Evolutionary conservation across 2,329 filamentous ascomycete genomes (phyloP).

Genomic region (Alternaria gaisen): DNA sequence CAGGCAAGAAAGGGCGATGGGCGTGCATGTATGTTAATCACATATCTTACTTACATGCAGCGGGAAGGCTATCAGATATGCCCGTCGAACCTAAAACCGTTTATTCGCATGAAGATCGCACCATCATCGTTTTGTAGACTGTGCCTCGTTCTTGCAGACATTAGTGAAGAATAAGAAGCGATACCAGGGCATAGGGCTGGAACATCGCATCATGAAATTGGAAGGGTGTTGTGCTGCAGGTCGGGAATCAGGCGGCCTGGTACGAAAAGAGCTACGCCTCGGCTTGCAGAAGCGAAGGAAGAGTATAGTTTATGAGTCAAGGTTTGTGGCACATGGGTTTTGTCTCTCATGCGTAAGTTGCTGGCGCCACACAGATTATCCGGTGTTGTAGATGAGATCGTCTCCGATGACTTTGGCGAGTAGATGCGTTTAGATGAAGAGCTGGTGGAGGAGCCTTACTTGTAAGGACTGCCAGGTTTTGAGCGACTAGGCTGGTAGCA

Average conservation of each 20-base stretch:
- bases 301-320: background rate
- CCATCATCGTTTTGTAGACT: background rate
- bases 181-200: conserved; percentile 1
- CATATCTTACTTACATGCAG: background rate
- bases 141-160: conserved; percentile 4
- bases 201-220: background rate
- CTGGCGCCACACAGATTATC: background rate
- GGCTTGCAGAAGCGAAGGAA: conserved; percentile 3
- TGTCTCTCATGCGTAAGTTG: conserved; percentile 1
- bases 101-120: background rate
- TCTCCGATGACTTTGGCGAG: background rate
- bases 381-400: background rate
- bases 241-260: conserved; percentile 3
- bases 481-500: background rate
- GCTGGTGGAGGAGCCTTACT: background rate
- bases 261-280: background rate
- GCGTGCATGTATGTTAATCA: conserved; percentile 1
- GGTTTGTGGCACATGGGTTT: background rate
- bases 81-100: background rate
- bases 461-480: background rate
- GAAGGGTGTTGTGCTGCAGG: background rate
- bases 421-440: background rate
- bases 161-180: background rate
- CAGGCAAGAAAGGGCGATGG: background rate
- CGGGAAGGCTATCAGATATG: background rate